These are phyloP conservation scores for Cytospora piceicola DNA, from an alignment of 2,329 filamentous ascomycete species.

Conservation along the genomic window DNA sequence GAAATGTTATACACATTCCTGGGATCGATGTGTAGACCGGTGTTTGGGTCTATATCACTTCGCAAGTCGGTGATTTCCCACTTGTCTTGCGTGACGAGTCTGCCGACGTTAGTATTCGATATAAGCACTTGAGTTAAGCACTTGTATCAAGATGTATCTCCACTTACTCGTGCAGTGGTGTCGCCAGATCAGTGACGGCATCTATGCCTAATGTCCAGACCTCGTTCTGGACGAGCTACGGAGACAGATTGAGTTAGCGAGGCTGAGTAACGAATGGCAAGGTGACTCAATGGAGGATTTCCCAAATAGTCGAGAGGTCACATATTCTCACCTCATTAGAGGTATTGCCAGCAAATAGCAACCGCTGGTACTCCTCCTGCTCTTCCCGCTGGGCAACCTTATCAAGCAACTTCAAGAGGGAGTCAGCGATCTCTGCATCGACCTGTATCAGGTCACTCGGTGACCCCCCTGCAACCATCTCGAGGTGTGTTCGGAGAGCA, in stretches of 20 bases:
- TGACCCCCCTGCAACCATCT: not conserved
- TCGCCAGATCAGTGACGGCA: slow-evolving; percentile 18
- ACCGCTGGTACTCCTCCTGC: slow-evolving; percentile 25
- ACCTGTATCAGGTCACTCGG: not conserved
- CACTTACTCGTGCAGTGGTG: slow-evolving; percentile 26
- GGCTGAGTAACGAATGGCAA: not conserved
- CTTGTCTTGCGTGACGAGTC: slow-evolving; percentile 22
- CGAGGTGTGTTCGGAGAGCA: not conserved
- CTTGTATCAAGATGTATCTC: not conserved
- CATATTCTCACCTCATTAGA: slow-evolving; percentile 19
- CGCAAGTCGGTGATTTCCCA: slow-evolving; percentile 12
- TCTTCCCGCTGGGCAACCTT: not conserved
- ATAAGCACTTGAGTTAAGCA: not conserved
- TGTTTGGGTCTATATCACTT: not conserved
- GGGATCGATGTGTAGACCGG: not conserved
- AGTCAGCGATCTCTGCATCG: slow-evolving; percentile 3
- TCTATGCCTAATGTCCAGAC: slow-evolving; percentile 20
- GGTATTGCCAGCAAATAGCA: slow-evolving; percentile 14
- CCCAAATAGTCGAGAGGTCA: too few species aligned
- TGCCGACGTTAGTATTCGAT: not conserved
- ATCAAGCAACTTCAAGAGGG: slow-evolving; percentile 4
- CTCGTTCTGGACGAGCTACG: slow-evolving; percentile 13
- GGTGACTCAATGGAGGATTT: not conserved
- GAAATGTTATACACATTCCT: slow-evolving; percentile 22
- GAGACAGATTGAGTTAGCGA: not conserved